Base-by-base conservation (phyloP, 2,329 filamentous ascomycete genomes). In the Colletotrichum australisinense region DNA sequence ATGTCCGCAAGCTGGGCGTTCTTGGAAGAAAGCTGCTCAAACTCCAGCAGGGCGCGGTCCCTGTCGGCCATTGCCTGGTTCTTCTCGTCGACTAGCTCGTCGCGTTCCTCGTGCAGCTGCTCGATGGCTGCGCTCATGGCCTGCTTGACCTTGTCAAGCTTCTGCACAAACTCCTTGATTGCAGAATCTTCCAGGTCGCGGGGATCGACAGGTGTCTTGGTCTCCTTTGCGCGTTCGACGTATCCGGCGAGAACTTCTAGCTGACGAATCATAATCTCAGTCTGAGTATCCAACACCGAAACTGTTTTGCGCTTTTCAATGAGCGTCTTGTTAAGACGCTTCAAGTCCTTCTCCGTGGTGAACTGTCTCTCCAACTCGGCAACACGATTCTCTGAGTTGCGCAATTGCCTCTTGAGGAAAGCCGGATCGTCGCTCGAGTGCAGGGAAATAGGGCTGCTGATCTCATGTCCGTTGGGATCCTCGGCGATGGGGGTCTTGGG, bases 291-390 rank as follows among this genome's bases (percentile, higher is more conserved):
- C 64, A 98, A 87, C 22, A 97, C 94, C 7, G 96, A 96, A 81
- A 99, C 97, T 0, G 97, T 98, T 78, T 97, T 98, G 72, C 97
- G 90, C 86, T 98, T 98, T 83, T 98, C 95, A 46, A 94, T 89
- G 28, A 98, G 86, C 80, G 95, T 96, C 77, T 93, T 95, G 82
- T 97, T 97, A 35, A 97, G 91, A 77, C 92, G 93, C 83, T 93
- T 93, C 28, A 92, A 81, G 71, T 91, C 89, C 76, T 91, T 91
- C 75, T 92, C 90, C 3, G 88, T 88, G 62, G 84, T 88, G 78
- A 94, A 94, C 76, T 95, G 93, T n/a, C 92, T 88, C 81, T 96
- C 93, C 65, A 99, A 90, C 83, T 98, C 95, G 1, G 94, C 91
- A 66, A 98, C 95, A 73, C 93, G 90, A 80, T 96, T 93, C 78